These are phyloP conservation scores for Umbellularia californica DNA, from an alignment of 164 flowering plant genomes.

Conservation along the genomic window DNA sequence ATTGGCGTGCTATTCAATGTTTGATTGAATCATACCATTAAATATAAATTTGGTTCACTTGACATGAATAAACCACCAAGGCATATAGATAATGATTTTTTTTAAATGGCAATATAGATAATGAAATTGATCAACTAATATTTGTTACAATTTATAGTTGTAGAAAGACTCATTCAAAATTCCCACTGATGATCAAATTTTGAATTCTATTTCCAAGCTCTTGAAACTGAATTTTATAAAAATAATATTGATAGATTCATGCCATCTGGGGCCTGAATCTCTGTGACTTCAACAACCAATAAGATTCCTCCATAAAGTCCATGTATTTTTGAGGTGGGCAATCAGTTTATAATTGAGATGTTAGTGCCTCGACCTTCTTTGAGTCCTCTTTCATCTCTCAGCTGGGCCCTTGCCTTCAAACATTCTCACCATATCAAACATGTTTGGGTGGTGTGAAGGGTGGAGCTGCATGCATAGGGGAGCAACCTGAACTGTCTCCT, in stretches of 20 bases:
- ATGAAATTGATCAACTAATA: no score
- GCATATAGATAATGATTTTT: no score
- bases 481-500: conserved; percentile 74
- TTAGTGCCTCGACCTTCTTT: conserved; percentile 53
- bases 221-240: no score
- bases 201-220: no score
- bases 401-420: conserved; percentile 80
- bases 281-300: conserved; percentile 77
- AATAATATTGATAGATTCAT: not conserved
- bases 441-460: conserved; percentile 65
- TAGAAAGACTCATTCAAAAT: no score
- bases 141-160: no score
- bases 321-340: conserved; percentile 43
- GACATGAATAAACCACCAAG: no score
- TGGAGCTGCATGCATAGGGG: conserved; percentile 73
- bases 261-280: conserved; percentile 62
- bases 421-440: conserved; percentile 72
- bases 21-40: no score
- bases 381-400: conserved; percentile 75
- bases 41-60: no score
- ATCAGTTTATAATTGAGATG: conserved; percentile 33
- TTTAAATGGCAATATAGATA: no score
- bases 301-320: conserved; percentile 62
- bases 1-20: no score
- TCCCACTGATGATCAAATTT: no score